These are phyloP conservation scores for Diddensiella transvaalensis DNA, from an alignment of 805 yeast species.

Conservation along the genomic window DNA sequence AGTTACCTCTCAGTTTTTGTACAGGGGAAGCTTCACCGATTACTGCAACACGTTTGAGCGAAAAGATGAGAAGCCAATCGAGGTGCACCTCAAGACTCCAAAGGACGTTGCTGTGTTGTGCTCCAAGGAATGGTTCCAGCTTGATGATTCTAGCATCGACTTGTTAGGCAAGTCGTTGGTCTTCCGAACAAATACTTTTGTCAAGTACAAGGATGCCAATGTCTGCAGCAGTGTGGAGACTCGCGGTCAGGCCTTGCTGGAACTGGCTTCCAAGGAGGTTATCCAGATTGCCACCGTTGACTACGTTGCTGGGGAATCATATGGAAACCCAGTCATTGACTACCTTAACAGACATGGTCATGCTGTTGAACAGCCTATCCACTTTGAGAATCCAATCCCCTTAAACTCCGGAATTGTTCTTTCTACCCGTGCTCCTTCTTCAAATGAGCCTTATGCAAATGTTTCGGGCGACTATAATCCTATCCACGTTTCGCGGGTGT, in stretches of 20 bases:
- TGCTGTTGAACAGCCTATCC: slow-evolving; percentile 89
- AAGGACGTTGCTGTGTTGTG: slow-evolving; percentile 90
- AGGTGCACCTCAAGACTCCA: slow-evolving; percentile 64
- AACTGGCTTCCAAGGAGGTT: slow-evolving; percentile 87
- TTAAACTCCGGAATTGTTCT: slow-evolving; percentile 53
- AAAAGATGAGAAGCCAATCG: slow-evolving; percentile 80
- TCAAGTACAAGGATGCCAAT: slow-evolving; percentile 70
- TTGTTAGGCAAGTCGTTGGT: slow-evolving; percentile 76
- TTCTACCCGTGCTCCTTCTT: slow-evolving; percentile 74
- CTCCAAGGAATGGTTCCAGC: slow-evolving; percentile 97
- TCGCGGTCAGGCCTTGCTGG: slow-evolving; percentile 78
- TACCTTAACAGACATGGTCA: slow-evolving; percentile 88
- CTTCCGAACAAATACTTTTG: slow-evolving; percentile 83
- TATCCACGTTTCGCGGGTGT: slow-evolving; percentile 93
- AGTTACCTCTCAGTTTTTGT: slow-evolving; percentile 91
- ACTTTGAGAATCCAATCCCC: slow-evolving; percentile 87
- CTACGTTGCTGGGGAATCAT: slow-evolving; percentile 87
- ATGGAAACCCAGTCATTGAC: slow-evolving; percentile 96
- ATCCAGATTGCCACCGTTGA: slow-evolving; percentile 77
- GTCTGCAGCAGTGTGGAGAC: slow-evolving; percentile 79
- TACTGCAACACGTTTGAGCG: slow-evolving; percentile 90
- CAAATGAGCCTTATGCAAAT: slow-evolving; percentile 94
- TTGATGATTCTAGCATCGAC: slow-evolving; percentile 56
- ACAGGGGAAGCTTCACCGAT: slow-evolving; percentile 88
- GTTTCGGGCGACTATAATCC: slow-evolving; percentile 99